phyloP scores from a whole-genome alignment of 116 monocot genomes.

The Cymodocea nodosa region DNA sequence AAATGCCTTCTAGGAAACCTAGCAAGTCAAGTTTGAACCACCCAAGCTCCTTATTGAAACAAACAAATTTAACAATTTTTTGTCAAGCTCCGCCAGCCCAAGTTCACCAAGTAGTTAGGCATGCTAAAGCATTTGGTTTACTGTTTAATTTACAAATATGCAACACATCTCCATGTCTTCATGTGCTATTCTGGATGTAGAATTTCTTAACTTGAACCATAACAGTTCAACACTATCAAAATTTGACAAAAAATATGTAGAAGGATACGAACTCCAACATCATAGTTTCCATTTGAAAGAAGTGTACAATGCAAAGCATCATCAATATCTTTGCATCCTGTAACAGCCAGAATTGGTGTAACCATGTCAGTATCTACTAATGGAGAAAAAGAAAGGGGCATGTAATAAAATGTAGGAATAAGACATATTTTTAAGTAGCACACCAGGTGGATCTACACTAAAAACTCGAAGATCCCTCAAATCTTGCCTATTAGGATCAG shows the following conservation, averaged over 20 bases:
- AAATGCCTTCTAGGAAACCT: no score
- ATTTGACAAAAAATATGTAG: background rate
- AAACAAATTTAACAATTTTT: no score
- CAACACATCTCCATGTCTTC: no score
- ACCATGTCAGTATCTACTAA: background rate
- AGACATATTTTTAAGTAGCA: conserved; percentile 5
- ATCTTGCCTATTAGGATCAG: conserved; percentile 70
- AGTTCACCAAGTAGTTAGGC: no score
- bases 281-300: conserved; percentile 86
- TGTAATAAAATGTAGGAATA: background rate
- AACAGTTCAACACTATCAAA: no score
- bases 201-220: no score
- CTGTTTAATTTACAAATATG: no score
- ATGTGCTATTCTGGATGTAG: no score
- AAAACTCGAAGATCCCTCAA: conserved; percentile 74
- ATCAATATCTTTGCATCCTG: conserved; percentile 98
- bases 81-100: no score
- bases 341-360: conserved; percentile 8
- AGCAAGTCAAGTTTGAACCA: no score
- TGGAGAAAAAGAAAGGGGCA: background rate
- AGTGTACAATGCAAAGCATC: conserved; percentile 88
- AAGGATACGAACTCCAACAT: conserved; percentile 99
- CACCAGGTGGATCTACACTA: conserved; percentile 99
- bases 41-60: no score
- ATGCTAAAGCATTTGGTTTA: no score